Evolutionary conservation across 1,139 yeast species (phyloP).

Genomic region (Magnusiomyces fungicola): DNA sequence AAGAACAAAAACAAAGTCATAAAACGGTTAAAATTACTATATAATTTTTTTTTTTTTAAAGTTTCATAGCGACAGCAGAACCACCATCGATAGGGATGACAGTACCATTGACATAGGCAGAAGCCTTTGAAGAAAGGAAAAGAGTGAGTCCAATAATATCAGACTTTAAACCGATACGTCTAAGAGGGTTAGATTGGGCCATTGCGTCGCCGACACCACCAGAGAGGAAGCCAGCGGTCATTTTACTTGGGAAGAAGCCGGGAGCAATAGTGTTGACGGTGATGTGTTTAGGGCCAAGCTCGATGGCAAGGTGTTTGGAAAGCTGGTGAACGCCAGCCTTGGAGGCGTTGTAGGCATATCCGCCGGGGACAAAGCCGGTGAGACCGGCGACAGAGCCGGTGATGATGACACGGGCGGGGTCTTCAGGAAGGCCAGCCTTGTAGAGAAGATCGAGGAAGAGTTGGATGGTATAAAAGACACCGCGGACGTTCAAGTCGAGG

Average conservation of each 20-base stretch:
- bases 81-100: slow-evolving; percentile 77
- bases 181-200: slow-evolving; percentile 48
- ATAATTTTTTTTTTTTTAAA: no score
- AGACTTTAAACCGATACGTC: slow-evolving; percentile 54
- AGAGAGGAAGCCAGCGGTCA: slow-evolving; percentile 61
- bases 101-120: slow-evolving; percentile 61
- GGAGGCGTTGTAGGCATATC: slow-evolving; percentile 67
- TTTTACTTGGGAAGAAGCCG: slow-evolving; percentile 71
- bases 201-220: slow-evolving; percentile 41
- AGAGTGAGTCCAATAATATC: slow-evolving; percentile 56
- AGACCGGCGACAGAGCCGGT: slow-evolving; percentile 54
- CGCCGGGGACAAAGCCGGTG: slow-evolving; percentile 48
- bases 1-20: no score
- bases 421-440: slow-evolving; percentile 47
- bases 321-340: slow-evolving; percentile 73
- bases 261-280: slow-evolving; percentile 68
- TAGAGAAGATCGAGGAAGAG: slow-evolving; percentile 52
- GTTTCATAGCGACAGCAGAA: slow-evolving; percentile 24
- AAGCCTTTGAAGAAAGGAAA: slow-evolving; percentile 52
- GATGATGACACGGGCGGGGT: slow-evolving; percentile 60
- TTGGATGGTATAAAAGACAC: slow-evolving; percentile 66
- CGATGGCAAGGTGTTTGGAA: slow-evolving; percentile 55
- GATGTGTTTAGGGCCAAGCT: slow-evolving; percentile 59
- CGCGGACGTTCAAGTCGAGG: slow-evolving; percentile 55
- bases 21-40: no score